Evolutionary conservation across 1,284 basidiomycete genomes (phyloP).

Genomic region (Xerocomus nothofagi): DNA sequence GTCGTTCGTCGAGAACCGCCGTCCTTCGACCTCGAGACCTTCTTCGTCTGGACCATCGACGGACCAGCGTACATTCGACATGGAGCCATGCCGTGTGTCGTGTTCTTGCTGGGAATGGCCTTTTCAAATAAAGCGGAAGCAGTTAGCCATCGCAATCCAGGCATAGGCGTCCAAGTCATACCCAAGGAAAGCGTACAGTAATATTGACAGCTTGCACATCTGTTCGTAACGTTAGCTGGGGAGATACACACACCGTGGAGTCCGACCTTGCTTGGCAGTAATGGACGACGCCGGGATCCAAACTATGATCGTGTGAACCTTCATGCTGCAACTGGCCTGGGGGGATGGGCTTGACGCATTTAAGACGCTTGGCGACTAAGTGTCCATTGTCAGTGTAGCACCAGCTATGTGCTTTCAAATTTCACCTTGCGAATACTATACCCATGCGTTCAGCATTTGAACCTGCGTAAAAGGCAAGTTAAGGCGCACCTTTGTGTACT

Average conservation of each 20-base stretch:
- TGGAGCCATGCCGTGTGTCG: conserved; percentile 60
- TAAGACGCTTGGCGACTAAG: conserved; percentile 48
- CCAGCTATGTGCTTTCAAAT: background rate
- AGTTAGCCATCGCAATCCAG: background rate
- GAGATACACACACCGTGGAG: background rate
- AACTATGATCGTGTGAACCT: conserved; percentile 49
- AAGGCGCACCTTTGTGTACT: conserved; percentile 44
- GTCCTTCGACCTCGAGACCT: conserved; percentile 51
- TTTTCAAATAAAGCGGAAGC: conserved; percentile 22
- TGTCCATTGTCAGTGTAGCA: background rate
- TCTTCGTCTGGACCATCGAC: conserved; percentile 48
- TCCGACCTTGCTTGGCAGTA: conserved; percentile 49
- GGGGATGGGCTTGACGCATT: conserved; percentile 47
- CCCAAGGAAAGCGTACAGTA: conserved; percentile 56
- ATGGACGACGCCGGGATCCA: conserved; percentile 42
- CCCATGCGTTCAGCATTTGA: background rate
- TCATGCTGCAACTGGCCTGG: conserved; percentile 41
- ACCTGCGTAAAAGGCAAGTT: background rate
- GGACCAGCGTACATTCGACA: conserved; percentile 56
- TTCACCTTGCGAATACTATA: conserved; percentile 28
- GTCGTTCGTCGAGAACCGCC: conserved; percentile 52
- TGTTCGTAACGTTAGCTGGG: conserved; percentile 20
- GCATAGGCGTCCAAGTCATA: conserved; percentile 18
- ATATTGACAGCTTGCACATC: conserved; percentile 56
- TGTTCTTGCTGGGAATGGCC: conserved; percentile 59